These are phyloP conservation scores for Heliosperma pusillum DNA, from an alignment of 148 eudicot genomes.

Conservation along the genomic window DNA sequence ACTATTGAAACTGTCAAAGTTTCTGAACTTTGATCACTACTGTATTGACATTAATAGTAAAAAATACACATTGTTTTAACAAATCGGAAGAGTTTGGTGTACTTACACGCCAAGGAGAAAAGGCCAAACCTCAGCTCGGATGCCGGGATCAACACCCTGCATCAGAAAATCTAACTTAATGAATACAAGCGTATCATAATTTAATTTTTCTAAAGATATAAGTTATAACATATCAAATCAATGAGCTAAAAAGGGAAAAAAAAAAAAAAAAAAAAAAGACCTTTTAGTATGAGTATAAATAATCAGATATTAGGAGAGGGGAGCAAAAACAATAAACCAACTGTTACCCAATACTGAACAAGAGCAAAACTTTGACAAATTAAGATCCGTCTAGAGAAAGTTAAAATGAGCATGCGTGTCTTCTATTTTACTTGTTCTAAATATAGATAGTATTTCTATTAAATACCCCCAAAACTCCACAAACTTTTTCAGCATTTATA, in stretches of 20 bases:
- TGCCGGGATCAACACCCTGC: slow-evolving; percentile 90
- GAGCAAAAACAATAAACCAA: background rate
- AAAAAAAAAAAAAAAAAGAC: too few relatives aligned
- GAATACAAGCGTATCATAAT: background rate
- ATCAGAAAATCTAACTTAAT: slow-evolving; percentile 18
- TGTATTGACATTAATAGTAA: background rate
- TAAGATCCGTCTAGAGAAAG: background rate
- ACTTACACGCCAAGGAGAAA: slow-evolving; percentile 99
- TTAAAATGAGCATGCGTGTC: background rate
- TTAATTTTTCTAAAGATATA: too few relatives aligned
- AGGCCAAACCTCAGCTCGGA: slow-evolving; percentile 97
- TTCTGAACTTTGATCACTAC: background rate
- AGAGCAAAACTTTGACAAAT: background rate
- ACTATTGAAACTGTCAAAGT: background rate
- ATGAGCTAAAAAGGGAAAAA: too few relatives aligned
- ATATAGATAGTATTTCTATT: background rate
- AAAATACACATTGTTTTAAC: background rate
- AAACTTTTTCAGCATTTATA: background rate
- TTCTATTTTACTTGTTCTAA: background rate
- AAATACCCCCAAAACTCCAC: background rate
- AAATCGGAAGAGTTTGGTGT: background rate
- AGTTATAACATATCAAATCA: too few relatives aligned
- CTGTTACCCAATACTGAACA: background rate
- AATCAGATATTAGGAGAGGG: too few relatives aligned
- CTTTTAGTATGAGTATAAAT: too few relatives aligned